Evolutionary conservation across 2,329 filamentous ascomycete species (phyloP).

Genomic region (Zasmidium cellare): DNA sequence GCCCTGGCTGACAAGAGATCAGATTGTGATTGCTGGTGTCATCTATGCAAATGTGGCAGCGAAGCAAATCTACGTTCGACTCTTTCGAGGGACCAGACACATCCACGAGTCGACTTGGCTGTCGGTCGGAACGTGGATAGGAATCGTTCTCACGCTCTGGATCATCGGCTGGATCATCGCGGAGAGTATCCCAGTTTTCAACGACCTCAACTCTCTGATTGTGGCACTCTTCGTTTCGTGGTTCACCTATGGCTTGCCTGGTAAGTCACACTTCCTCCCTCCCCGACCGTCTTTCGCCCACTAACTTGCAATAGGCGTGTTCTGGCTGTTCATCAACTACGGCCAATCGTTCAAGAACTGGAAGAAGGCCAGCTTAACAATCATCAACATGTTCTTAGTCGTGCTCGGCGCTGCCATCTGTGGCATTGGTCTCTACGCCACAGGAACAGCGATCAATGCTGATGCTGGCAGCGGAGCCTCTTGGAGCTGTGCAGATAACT

Average conservation of each 20-base stretch:
- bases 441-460: conserved; percentile 19
- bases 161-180: conserved; percentile 66
- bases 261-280: background rate
- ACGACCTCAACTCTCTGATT: conserved; percentile 64
- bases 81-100: conserved; percentile 59
- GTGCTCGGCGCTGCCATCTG: conserved; percentile 24
- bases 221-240: conserved; percentile 62
- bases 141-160: conserved; percentile 58
- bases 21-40: conserved; percentile 67
- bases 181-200: conserved; percentile 70
- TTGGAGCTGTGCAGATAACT: conserved; percentile 12
- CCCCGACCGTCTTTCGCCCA: background rate
- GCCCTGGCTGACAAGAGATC: background rate
- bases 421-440: conserved; percentile 26
- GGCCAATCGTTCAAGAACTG: conserved; percentile 42
- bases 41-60: conserved; percentile 67
- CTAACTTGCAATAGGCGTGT: conserved; percentile 15
- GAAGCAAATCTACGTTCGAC: conserved; percentile 65
- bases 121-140: conserved; percentile 59
- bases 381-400: conserved; percentile 44
- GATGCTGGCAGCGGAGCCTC: conserved; percentile 6
- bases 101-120: conserved; percentile 34
- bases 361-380: conserved; percentile 42
- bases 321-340: conserved; percentile 45
- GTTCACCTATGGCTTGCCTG: conserved; percentile 45